Base-by-base conservation (phyloP, 2,329 filamentous ascomycete genomes). In the Chaetomium globosum region DNA sequence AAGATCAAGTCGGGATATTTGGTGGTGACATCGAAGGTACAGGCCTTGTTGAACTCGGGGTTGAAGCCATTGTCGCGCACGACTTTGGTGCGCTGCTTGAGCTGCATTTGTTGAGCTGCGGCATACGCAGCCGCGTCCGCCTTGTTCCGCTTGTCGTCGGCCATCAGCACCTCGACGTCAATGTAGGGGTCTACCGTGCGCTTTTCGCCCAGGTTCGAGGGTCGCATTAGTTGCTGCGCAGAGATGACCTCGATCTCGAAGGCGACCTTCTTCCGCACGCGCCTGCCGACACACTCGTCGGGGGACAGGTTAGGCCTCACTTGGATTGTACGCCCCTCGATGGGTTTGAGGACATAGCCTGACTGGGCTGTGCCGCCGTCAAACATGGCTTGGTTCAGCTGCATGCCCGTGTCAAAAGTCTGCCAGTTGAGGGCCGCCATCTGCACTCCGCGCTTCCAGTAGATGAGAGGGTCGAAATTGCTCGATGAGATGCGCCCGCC, bases 401-500 rank as follows among this genome's bases (percentile, higher is more conserved):
- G 94, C 86, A 97, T 95, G 54, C 93, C 92, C 21, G 96, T 83
- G 74, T 98, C 95, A 74, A 96, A 97, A 0, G 93, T 98, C 78
- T 99, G 95, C 94, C 95, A 98, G 78, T 99, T 99, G 68, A 98
- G 83, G 0, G 95, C 95, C 16, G 91, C 93, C 94, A 99, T 98
- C 78, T 99, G 95, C 21, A 97, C 95, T 36, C 95, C 95, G 52
- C 92, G 89, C 59, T 94, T 89, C 95, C 95, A 99, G 75, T 95
- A 96, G 68, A 89, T 88, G 69, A 97, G 85, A 0, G 95, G 95
- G 73, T 97, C 93, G 74, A 97, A 98, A 78, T 99, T 99, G 71
- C 90, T 92, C 0, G 95, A 98, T 39, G 87, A 87, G 64, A 98
- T 83, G 31, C 95, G 89, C 71, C 87, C 88, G 46, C 87, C 89